Evolutionary conservation across 306 rosid species (phyloP).

Genomic region (Lagenaria siceraria): DNA sequence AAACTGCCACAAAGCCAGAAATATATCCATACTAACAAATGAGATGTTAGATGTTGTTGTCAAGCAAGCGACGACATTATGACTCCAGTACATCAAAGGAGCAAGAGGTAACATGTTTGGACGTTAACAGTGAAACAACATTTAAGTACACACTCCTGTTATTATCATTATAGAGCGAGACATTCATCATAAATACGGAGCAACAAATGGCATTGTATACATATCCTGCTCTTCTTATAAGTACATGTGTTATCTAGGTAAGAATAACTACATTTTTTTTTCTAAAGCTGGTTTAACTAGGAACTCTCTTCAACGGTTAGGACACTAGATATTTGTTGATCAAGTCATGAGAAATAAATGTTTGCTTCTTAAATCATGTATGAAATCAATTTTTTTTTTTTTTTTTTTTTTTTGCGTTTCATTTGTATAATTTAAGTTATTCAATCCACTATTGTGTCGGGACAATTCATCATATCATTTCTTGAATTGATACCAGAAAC

Average conservation of each 20-base stretch:
- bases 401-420: background rate
- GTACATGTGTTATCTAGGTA: background rate
- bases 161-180: background rate
- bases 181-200: background rate
- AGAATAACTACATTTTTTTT: background rate
- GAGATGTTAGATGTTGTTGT: background rate
- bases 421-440: background rate
- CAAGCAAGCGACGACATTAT: background rate
- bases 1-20: constrained; percentile 30
- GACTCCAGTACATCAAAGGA: background rate
- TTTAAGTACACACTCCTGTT: background rate
- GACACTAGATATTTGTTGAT: background rate
- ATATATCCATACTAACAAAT: background rate
- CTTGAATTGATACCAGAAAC: background rate
- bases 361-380: background rate
- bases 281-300: background rate
- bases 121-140: background rate
- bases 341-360: background rate
- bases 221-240: background rate
- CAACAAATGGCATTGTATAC: background rate
- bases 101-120: background rate
- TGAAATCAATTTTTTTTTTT: background rate
- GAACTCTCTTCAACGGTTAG: background rate
- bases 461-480: background rate
- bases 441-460: background rate